Evolutionary conservation across 148 eudicot species (phyloP), one percentile per base, ranked within the genome.

Genomic region (Rhododendron williamsianum): DNA sequence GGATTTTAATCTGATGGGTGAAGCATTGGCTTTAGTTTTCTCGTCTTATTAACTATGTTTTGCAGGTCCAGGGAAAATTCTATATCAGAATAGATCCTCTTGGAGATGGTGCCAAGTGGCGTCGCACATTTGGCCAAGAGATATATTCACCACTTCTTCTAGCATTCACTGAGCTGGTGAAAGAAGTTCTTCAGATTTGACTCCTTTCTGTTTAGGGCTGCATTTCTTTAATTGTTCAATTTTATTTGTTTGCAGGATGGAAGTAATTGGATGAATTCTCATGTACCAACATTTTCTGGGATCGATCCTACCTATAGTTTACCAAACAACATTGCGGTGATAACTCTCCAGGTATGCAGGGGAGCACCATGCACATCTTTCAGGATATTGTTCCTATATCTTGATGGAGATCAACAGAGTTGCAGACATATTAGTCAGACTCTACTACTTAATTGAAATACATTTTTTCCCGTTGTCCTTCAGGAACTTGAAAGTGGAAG

Each of bases 81-180:
- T 96, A 87, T 86, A 54, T 96, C 4, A 94, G 92, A 90, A 93
- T 96, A 35, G 98, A 96, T 89, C 96, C 93, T 77, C 82, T 90
- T 1, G 98, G 99, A 78, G 94, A 96, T 78, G 99, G 99, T 81
- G 97, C 99, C 69, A 95, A 86, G 90, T 96, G 99, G 99, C 98
- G 99, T 65, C 95, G 98, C 81, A 92, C 92, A 86, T 88, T 90
- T 87, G 98, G 99, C 65, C 99, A 96, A 86, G 99, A 95, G 92
- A 89, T 96, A 54, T 96, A 95, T 89, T 95, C 99, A 76, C 98
- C 99, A 11, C 96, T 96, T 78, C 94, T 95, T 84, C 87, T 96
- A 80, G 99, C 99, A 87, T 96, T 95, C 87, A 86, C 98, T 51
- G 98, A 92, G 88, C 95, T 92, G 97, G 97, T 94, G 67, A 87